Evolutionary conservation across 371 early-diverging fungal species (phyloP).

Genomic region (Lichtheimia ornata): DNA sequence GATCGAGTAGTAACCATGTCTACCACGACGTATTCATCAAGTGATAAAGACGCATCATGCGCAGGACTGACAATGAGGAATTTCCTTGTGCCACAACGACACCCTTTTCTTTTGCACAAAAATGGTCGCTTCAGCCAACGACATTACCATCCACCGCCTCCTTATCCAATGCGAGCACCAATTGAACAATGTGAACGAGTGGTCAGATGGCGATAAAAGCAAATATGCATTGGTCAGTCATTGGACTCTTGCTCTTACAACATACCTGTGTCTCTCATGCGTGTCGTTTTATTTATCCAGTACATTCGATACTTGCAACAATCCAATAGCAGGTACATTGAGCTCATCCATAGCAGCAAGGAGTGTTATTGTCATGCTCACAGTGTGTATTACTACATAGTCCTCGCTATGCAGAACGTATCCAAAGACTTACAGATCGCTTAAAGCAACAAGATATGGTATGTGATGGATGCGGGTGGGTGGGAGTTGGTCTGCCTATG

Average conservation of each 20-base stretch:
- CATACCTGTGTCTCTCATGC: not conserved
- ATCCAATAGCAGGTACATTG: not conserved
- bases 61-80: too few species aligned
- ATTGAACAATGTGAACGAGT: constrained; percentile 5
- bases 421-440: constrained; percentile 1
- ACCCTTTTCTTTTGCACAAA: too few species aligned
- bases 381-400: not conserved
- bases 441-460: constrained; percentile 2
- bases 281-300: not conserved
- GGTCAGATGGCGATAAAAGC: constrained; percentile 35
- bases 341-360: not conserved
- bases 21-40: too few species aligned
- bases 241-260: not conserved
- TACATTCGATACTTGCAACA: constrained; percentile 6
- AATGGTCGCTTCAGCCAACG: constrained; percentile 24
- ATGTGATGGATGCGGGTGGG: not conserved
- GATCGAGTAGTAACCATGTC: too few species aligned
- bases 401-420: not conserved
- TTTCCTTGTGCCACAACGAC: too few species aligned
- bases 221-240: constrained; percentile 33
- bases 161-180: constrained; percentile 31
- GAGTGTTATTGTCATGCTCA: not conserved
- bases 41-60: too few species aligned
- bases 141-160: constrained; percentile 35
- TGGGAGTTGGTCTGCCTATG: not conserved